Evolutionary conservation across 306 rosid genomes (phyloP).

Genomic region (Parietaria judaica): DNA sequence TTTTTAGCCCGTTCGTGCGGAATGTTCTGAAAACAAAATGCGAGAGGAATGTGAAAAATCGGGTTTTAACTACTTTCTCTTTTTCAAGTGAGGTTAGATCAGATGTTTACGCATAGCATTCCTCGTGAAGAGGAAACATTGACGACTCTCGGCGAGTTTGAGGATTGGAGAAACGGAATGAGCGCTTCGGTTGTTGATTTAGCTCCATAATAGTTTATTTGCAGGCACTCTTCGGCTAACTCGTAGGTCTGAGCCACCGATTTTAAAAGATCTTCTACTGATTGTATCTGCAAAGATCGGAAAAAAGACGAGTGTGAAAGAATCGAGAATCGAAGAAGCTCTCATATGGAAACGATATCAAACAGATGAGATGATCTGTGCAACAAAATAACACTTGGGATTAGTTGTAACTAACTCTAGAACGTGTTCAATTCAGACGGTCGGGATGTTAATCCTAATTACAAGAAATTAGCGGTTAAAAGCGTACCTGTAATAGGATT

Average conservation of each 20-base stretch:
- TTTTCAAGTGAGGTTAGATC: neutral
- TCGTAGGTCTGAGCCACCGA: conserved; percentile 25
- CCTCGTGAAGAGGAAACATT: conserved; percentile 39
- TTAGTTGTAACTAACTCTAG: too few relatives aligned
- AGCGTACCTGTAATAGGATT: too few relatives aligned
- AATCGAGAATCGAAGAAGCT: neutral
- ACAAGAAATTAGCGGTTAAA: too few relatives aligned
- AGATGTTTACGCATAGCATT: conserved; percentile 29
- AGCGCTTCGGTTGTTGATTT: conserved; percentile 33
- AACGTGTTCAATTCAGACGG: too few relatives aligned
- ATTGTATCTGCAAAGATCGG: conserved; percentile 8
- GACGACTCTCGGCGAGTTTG: conserved; percentile 50
- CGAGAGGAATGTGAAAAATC: too few relatives aligned
- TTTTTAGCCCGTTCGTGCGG: conserved; percentile 32
- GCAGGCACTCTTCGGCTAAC: conserved; percentile 27
- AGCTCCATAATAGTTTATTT: conserved; percentile 48
- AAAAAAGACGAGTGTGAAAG: too few relatives aligned
- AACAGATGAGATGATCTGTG: too few relatives aligned
- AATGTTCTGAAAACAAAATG: conserved; percentile 15
- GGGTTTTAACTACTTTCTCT: too few relatives aligned
- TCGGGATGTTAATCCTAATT: too few relatives aligned
- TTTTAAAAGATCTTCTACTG: conserved; percentile 21
- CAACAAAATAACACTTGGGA: too few relatives aligned
- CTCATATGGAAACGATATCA: too few relatives aligned
- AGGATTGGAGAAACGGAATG: conserved; percentile 45